Evolutionary conservation across 177 flowering plant genomes (phyloP), one percentile per base, ranked within the genome.

Genomic region (Vitis hybrid): DNA sequence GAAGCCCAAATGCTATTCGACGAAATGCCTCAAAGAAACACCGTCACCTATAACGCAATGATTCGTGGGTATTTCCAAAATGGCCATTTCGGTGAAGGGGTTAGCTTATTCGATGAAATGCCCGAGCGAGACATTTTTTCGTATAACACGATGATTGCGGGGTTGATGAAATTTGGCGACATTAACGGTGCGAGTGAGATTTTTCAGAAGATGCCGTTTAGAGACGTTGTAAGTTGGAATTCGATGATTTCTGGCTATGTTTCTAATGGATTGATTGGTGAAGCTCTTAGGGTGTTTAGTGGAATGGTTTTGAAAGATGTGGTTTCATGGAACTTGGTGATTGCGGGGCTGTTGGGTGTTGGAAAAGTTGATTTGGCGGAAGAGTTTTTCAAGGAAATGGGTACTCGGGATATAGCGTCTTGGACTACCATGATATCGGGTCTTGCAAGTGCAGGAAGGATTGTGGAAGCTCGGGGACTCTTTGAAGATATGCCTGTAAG

Each of bases 191-290:
- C 91, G 1, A 78, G 68, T 67, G 60, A 59, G n/a, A 62, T 85
- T 49, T 87, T 89, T 66, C 71, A 78, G 32, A 26, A 69, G 50
- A 86, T 89, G 90, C 78, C 70, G 19, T 19, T 51, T 48, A 82
- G 79, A 70, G 94, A 89, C 70, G 74, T 86, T 56, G 86, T 89
- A 32, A 82, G 86, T 15, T 86, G 91, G 91, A 89, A 89, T 74
- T 76, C 91, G 1, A 83, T 89, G 88, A 76, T 89, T 66, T 72
- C 82, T 51, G 91, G 94, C 59, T 89, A 78, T 68, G 56, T 85
- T 10, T 74, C 64, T 17, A 86, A 86, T 62, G 82, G 80, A 18
- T 69, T 83, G 66, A 19, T 86, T 34, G 69, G 65, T 51, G 84
- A 87, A 62, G 94, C 87, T 0, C 19, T 80, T 48, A 34, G 57